Evolutionary conservation across 148 eudicot genomes (phyloP), one percentile per base, ranked within the genome.

Genomic region (Talinum fruticosum): DNA sequence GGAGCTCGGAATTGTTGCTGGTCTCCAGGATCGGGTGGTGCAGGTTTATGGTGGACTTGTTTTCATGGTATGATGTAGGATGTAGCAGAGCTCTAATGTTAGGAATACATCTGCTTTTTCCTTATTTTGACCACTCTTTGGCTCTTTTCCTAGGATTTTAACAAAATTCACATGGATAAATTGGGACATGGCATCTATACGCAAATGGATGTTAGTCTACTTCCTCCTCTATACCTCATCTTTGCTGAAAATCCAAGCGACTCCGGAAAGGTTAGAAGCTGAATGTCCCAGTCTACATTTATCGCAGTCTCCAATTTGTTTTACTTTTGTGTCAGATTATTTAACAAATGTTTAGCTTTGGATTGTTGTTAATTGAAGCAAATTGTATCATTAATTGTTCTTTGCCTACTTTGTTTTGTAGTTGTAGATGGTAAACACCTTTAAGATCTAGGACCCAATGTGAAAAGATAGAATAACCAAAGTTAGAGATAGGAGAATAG

Each of bases 171-270:
- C 69, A 89, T 91, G 92, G 97, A 91, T 76, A 84, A 87, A 54
- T 69, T 88, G 57, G 98, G 97, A 29, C 86, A 91, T 86, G 97
- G 99, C 30, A 66, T 83, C 26, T 96, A 96, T 76, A 84, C 75
- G 34, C 95, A 93, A 24, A 85, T 96, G 92, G 92, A 93, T 81
- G 73, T 81, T 61, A 79, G 45, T 84, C 85, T 87, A 69, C 93
- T 96, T 78, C 99, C 97, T 53, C 91, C 91, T 69, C 92, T 96
- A 18, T 79, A 93, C 79, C 92, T 96, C 76, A 89, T 96, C 45
- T 96, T 93, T 84, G 97, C 97, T 62, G 97, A 91, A 78, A 96
- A 96, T 86, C 99, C 99, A 44, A 96, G 99, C 77, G 97, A 96
- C 80, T 96, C 99, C 30, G 97, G 99, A 32, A 96, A 96, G 97